Evolutionary conservation across 805 yeast species (phyloP).

Genomic region (Candida methanosorbosa): DNA sequence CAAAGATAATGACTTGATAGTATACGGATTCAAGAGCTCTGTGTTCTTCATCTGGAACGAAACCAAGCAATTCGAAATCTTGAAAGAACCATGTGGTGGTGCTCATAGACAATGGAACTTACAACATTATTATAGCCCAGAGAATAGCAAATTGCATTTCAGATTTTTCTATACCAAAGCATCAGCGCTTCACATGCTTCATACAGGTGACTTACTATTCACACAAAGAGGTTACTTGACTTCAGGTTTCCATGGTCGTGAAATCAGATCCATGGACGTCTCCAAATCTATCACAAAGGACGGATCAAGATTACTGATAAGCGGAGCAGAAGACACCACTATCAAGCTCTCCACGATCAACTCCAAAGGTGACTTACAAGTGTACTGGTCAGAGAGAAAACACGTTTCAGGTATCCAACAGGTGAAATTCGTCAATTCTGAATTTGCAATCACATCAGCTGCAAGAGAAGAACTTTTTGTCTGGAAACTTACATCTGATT

Average conservation of each 20-base stretch:
- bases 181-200: conserved; percentile 34
- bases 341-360: conserved; percentile 44
- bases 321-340: conserved; percentile 88
- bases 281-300: conserved; percentile 23
- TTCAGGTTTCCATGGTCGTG: conserved; percentile 86
- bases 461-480: conserved; percentile 84
- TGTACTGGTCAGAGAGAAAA: conserved; percentile 56
- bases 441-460: conserved; percentile 46
- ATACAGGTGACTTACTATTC: conserved; percentile 13
- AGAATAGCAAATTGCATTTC: conserved; percentile 18
- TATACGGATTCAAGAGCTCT: conserved; percentile 80
- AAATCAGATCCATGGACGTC: conserved; percentile 68
- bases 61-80: conserved; percentile 59
- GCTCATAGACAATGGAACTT: conserved; percentile 81
- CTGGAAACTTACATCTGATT: conserved; percentile 51
- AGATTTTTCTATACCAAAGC: conserved; percentile 55
- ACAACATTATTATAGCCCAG: conserved; percentile 9
- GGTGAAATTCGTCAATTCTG: conserved; percentile 49
- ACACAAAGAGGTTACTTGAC: conserved; percentile 24
- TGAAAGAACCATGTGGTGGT: conserved; percentile 79
- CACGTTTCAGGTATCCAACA: conserved; percentile 89
- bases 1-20: conserved; percentile 37
- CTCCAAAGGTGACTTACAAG: conserved; percentile 33
- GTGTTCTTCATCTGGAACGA: conserved; percentile 79
- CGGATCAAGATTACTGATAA: conserved; percentile 40